Evolutionary conservation across 2,329 filamentous ascomycete genomes (phyloP), one percentile per base, ranked within the genome.

Genomic region (Sporothrix curviconia): DNA sequence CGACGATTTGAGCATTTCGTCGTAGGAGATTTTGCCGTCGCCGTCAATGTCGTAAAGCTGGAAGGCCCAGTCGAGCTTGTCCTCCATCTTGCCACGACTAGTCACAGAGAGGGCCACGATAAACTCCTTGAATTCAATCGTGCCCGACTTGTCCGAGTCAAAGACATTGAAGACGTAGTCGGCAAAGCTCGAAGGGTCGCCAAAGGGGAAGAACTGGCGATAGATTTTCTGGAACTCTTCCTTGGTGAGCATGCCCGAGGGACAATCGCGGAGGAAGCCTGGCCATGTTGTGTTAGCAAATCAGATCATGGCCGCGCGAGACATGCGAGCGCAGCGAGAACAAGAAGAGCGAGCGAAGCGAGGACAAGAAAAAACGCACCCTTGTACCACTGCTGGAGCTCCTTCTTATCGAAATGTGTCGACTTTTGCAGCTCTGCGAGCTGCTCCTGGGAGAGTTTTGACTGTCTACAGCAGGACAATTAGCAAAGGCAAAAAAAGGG

Each of bases 171-270:
- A 99, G 61, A 99, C 94, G 72, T 97, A 97, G 76, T 97, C 92
- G 71, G 94, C 94, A 71, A 99, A 99, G 3, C 90, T 94, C 25
- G 90, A 95, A 3, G 94, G 94, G 71, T 99, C 94, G 65, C 94
- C 94, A 68, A 97, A 97, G 14, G 94, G 94, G 74, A 99, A 99
- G 82, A 99, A 99, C 74, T 97, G 94, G 67, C 94, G 90, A 76
- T 99, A 99, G 69, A 99, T 99, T 78, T 97, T 97, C 75, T 97
- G 94, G 73, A 99, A 99, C 74, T 99, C 94, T 70, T 95, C 88
- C 76, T 97, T 99, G 68, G 90, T 94, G 71, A 99, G 87, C 79
- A 91, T 95, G 72, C 94, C 94, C 42, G 89, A 92, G 4, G 94
- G 94, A 75, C 94, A 99, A 75, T 99, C 94, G 79, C 97, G 97